Conservation (phyloP, 305 asterid species). For the Nicotiana rustica region DNA sequence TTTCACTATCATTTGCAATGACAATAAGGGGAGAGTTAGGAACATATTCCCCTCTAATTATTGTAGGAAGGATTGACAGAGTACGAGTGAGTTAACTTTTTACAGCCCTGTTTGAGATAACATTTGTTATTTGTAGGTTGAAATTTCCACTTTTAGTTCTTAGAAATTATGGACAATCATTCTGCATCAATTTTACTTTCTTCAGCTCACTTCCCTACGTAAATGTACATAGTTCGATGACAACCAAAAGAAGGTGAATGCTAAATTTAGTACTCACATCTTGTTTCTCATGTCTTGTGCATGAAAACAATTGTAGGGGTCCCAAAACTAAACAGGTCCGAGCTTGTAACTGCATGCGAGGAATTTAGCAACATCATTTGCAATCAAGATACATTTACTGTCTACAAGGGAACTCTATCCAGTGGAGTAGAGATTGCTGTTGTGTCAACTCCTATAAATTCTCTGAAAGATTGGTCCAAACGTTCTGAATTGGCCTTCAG, state of each 20-base stretch:
- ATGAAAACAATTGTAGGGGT: constrained; percentile 60
- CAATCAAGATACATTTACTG: constrained; percentile 53
- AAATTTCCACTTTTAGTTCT: not conserved
- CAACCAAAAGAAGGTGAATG: not conserved
- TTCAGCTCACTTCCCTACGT: not conserved
- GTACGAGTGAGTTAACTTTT: not conserved
- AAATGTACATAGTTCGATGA: not conserved
- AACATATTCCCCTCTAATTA: not conserved
- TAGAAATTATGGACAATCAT: not conserved
- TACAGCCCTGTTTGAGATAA: not conserved
- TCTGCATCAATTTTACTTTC: not conserved
- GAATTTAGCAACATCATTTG: constrained; percentile 89
- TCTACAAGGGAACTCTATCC: constrained; percentile 94
- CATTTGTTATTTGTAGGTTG: not conserved
- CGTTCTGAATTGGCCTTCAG: constrained; percentile 76
- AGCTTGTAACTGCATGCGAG: constrained; percentile 92
- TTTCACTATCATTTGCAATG: not conserved
- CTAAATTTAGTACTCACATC: not conserved
- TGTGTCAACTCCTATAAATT: constrained; percentile 69
- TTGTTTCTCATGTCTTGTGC: not conserved
- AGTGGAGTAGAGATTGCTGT: constrained; percentile 97
- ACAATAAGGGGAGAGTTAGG: not conserved
- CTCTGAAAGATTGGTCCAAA: constrained; percentile 76
- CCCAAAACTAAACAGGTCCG: constrained; percentile 84
- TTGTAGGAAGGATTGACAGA: not conserved